Base-by-base conservation (phyloP, 371 early-diverging fungal species). In the Rhizopus sp. region DNA sequence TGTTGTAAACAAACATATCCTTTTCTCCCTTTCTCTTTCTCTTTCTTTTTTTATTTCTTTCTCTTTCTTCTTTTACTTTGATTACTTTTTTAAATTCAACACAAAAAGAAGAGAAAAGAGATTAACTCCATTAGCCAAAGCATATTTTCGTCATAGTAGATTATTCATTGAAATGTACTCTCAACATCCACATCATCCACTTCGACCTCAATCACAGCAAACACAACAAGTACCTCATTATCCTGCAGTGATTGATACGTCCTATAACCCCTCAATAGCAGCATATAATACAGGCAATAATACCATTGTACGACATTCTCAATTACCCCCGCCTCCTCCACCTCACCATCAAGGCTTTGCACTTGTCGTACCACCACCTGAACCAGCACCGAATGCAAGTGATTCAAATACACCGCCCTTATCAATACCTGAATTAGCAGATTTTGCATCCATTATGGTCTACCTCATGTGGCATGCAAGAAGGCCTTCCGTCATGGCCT, bases 391-490 rank as follows among this genome's bases (percentile, higher is more conserved):
- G 15, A 72, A 66, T 60, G 66, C 72, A 42, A 68, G 68, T 29
- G 72, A 75, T 49, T 41, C 68, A 4, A 65, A 64, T 13, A 68
- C 68, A 23, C 52, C 63, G 4, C 64, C 61, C 17, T 59, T 77
- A 16, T 58, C 67, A n/a, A 68, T 73, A 30, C 61, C 75, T 10
- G 46, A 46, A 29, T 15, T 46, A 46, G 78, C 84, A 13, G 86
- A 86, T 39, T 86, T 82, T 69, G 83, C 83, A 17, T 75, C 86
- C 23, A 75, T 78, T 41, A 81, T 86, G 75, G 78, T 83, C 10
- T 86, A 81, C 69, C 61, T 82, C 54, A 84, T 86, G 66, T 86
- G 86, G 86, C 83, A 83, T 63, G 80, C 80, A 9, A 60, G 82
- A 53, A 78, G 46, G 6, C 70, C 77, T 13, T 78, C 78, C 10